phyloP scores from a whole-genome alignment of 2,329 filamentous ascomycete species.

The Cryphonectria japonica region DNA sequence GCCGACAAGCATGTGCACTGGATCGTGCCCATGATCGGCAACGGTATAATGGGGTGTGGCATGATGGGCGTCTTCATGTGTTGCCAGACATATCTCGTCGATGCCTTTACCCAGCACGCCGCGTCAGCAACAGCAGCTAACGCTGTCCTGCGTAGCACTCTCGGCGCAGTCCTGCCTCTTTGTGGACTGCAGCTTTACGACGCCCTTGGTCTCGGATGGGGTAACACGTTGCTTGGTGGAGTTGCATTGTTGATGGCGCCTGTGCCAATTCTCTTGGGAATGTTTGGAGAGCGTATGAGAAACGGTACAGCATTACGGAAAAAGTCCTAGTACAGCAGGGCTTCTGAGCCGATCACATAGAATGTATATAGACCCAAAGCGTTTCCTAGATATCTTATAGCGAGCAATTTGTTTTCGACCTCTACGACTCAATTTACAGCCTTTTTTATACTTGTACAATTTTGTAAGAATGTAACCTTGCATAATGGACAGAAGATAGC shows the following conservation, averaged over 20 bases:
- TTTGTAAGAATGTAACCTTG: not conserved
- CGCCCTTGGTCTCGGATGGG: conserved; percentile 35
- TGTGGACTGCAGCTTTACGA: conserved; percentile 32
- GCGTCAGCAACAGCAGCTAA: conserved; percentile 34
- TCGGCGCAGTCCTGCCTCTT: conserved; percentile 28
- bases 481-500: no score
- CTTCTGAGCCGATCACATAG: not conserved
- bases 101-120: conserved; percentile 30
- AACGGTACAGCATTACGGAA: not conserved
- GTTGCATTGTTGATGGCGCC: conserved; percentile 33
- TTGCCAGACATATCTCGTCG: conserved; percentile 32
- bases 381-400: not conserved
- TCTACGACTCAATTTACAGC: not conserved
- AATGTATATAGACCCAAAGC: not conserved
- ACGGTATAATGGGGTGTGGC: conserved; percentile 53
- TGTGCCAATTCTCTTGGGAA: conserved; percentile 25
- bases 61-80: conserved; percentile 31
- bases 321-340: not conserved
- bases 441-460: not conserved
- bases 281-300: conserved; percentile 14
- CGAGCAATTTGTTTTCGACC: not conserved
- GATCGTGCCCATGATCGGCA: conserved; percentile 58
- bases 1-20: conserved; percentile 44
- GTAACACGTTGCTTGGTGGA: conserved; percentile 35
- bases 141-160: conserved; percentile 31